These are phyloP conservation scores for Zymoseptoria ardabiliae DNA, from an alignment of 2,329 filamentous ascomycete genomes.

Conservation along the genomic window DNA sequence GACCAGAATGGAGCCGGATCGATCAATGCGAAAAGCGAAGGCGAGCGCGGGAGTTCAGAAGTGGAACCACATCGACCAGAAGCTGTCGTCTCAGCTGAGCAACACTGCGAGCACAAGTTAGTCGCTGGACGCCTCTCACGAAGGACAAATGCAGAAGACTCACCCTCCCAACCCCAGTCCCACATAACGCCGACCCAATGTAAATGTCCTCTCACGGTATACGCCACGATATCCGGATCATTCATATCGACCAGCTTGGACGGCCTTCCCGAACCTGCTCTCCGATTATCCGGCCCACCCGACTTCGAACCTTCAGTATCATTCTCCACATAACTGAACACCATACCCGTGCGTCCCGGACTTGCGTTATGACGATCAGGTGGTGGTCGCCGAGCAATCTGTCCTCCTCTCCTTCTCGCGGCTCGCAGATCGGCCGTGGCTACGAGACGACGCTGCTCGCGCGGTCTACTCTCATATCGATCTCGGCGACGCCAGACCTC, in stretches of 20 bases:
- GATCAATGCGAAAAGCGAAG: not conserved
- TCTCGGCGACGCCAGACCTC: slow-evolving; percentile 63
- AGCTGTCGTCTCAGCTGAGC: slow-evolving; percentile 29
- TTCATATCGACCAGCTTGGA: slow-evolving; percentile 13
- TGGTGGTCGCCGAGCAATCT: slow-evolving; percentile 12
- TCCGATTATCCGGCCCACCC: not conserved
- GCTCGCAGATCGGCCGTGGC: slow-evolving; percentile 32
- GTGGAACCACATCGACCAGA: not conserved
- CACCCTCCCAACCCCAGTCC: slow-evolving; percentile 67
- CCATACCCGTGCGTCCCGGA: slow-evolving; percentile 27
- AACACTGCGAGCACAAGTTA: slow-evolving; percentile 27
- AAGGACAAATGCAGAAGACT: slow-evolving; percentile 23
- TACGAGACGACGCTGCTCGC: slow-evolving; percentile 25
- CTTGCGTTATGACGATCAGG: slow-evolving; percentile 11
- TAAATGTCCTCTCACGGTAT: slow-evolving; percentile 57
- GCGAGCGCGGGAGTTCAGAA: not conserved
- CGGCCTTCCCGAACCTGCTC: not conserved
- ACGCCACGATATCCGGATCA: slow-evolving; percentile 34
- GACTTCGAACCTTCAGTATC: slow-evolving; percentile 3
- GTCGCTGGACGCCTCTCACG: slow-evolving; percentile 6
- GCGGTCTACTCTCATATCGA: slow-evolving; percentile 35
- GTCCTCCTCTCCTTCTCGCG: slow-evolving; percentile 19
- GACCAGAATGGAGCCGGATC: not conserved
- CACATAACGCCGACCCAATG: slow-evolving; percentile 68
- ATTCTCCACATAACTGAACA: slow-evolving; percentile 24